Conservation (phyloP, 1,139 yeast genomes). For the Sugiyamaella japonica region DNA sequence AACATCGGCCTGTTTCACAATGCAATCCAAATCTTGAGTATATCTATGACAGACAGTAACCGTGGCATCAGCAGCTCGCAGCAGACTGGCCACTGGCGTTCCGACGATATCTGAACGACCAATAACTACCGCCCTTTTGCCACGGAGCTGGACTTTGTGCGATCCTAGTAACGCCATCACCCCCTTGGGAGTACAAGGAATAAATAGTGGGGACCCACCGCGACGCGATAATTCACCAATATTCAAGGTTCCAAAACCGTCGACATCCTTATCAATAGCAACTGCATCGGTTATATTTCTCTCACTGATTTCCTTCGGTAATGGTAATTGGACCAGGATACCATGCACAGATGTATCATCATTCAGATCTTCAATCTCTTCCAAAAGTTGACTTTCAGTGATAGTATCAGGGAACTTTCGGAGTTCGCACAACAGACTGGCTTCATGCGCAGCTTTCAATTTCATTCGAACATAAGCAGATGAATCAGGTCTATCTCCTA, state of each 20-base stretch:
- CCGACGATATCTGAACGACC: slow-evolving; percentile 98
- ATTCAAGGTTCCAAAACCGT: slow-evolving; percentile 89
- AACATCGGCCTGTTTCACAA: slow-evolving; percentile 75
- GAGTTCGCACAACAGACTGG: slow-evolving; percentile 70
- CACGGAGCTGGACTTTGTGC: slow-evolving; percentile 62
- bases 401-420: slow-evolving; percentile 62
- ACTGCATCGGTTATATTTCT: slow-evolving; percentile 76
- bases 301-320: slow-evolving; percentile 82
- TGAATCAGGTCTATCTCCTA: slow-evolving; percentile 88
- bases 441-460: slow-evolving; percentile 82
- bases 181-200: slow-evolving; percentile 98
- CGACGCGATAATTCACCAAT: slow-evolving; percentile 91
- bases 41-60: slow-evolving; percentile 85
- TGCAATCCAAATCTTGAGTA: slow-evolving; percentile 61
- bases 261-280: slow-evolving; percentile 81
- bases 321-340: slow-evolving; percentile 84
- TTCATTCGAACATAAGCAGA: slow-evolving; percentile 95
- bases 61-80: slow-evolving; percentile 77
- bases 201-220: slow-evolving; percentile 79
- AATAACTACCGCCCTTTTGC: slow-evolving; percentile 87
- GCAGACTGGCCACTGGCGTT: slow-evolving; percentile 81
- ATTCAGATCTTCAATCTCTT: slow-evolving; percentile 62
- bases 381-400: slow-evolving; percentile 50
- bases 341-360: slow-evolving; percentile 76
- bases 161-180: slow-evolving; percentile 72